Conservation (phyloP, 495 filamentous ascomycete species). For the Hypoxylon perforatum region DNA sequence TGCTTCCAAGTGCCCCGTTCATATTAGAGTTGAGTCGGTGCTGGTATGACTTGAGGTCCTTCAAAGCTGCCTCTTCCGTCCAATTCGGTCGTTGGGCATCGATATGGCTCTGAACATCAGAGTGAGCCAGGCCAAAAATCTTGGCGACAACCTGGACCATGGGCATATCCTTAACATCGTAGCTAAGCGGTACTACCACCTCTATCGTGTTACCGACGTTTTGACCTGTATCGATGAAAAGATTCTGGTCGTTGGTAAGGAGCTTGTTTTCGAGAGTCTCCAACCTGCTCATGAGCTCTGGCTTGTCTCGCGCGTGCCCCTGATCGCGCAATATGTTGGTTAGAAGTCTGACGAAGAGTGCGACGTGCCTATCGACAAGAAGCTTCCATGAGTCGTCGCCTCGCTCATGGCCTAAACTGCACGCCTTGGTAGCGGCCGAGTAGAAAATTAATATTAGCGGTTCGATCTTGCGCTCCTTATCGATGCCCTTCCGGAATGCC, state of each 20-base stretch:
- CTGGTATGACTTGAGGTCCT: slow-evolving; percentile 93
- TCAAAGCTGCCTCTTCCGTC: slow-evolving; percentile 91
- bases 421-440: slow-evolving; percentile 77
- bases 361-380: slow-evolving; percentile 93
- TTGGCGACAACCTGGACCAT: slow-evolving; percentile 86
- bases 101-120: slow-evolving; percentile 85
- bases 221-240: slow-evolving; percentile 68
- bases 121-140: slow-evolving; percentile 81
- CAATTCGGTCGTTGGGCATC: slow-evolving; percentile 80
- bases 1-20: slow-evolving; percentile 76
- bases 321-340: slow-evolving; percentile 80
- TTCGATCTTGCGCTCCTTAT: slow-evolving; percentile 94
- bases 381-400: slow-evolving; percentile 94
- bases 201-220: slow-evolving; percentile 73
- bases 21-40: slow-evolving; percentile 82
- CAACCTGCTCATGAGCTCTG: slow-evolving; percentile 83
- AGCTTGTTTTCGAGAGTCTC: slow-evolving; percentile 91
- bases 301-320: slow-evolving; percentile 76
- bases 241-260: slow-evolving; percentile 92
- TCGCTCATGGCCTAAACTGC: slow-evolving; percentile 79
- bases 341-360: slow-evolving; percentile 91
- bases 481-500: slow-evolving; percentile 86
- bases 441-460: slow-evolving; percentile 93
- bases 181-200: slow-evolving; percentile 81
- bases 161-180: slow-evolving; percentile 96